phyloP scores from a whole-genome alignment of 345 rosid species.

The Dipteronia dyeriana region DNA sequence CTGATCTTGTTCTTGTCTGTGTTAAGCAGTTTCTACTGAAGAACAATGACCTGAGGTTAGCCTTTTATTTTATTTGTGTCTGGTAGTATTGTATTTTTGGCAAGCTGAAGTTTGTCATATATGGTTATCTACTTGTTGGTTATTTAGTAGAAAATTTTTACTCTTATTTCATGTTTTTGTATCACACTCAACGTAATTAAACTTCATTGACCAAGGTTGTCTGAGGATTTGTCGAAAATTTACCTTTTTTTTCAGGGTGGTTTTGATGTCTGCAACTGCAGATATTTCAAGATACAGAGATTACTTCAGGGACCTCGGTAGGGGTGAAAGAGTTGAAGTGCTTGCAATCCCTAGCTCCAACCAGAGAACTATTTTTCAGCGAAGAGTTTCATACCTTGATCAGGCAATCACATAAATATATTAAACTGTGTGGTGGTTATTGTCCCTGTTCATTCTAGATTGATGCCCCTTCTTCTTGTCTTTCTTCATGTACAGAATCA shows the following conservation, averaged over 20 bases:
- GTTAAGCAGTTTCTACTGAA: constrained; percentile 82
- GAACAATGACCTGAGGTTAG: constrained; percentile 74
- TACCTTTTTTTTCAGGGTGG: constrained; percentile 56
- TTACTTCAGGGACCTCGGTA: constrained; percentile 83
- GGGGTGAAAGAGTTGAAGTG: constrained; percentile 93
- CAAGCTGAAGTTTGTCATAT: constrained; percentile 1
- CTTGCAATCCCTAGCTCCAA: constrained; percentile 75
- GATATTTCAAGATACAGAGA: constrained; percentile 79
- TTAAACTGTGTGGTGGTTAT: background rate
- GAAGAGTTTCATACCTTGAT: constrained; percentile 73
- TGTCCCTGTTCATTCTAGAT: background rate
- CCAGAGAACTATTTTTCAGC: constrained; percentile 63
- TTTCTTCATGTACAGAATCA: background rate
- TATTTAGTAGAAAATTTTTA: background rate
- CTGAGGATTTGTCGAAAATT: constrained; percentile 13
- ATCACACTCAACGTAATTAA: background rate
- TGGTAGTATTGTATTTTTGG: constrained; percentile 2
- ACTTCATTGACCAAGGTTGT: background rate
- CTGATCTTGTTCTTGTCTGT: constrained; percentile 89
- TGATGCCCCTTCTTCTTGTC: constrained; percentile 6
- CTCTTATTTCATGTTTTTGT: background rate
- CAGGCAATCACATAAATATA: constrained; percentile 49
- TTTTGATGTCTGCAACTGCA: constrained; percentile 98
- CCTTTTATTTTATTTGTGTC: constrained; percentile 8
- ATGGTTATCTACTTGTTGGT: background rate